phyloP scores from a whole-genome alignment of 306 rosid species.

The Gastrolobium bilobum region DNA sequence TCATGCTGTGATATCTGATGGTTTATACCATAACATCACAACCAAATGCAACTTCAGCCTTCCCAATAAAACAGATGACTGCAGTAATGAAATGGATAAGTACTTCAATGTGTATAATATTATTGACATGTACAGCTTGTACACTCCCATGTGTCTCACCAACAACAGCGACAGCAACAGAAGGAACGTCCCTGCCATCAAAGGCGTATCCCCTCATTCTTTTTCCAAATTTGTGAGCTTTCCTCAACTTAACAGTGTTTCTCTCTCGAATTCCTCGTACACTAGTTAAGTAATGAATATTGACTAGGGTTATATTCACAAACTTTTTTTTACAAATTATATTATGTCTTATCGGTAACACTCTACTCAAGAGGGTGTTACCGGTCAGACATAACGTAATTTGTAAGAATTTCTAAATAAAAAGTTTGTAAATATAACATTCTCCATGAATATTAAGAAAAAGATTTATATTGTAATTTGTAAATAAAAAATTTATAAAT shows the following conservation, averaged over 20 bases:
- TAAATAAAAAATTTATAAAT: too few relatives aligned
- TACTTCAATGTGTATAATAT: conserved; percentile 49
- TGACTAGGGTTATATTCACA: too few relatives aligned
- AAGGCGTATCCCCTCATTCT: conserved; percentile 18
- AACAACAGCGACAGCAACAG: conserved; percentile 15
- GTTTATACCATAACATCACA: conserved; percentile 51
- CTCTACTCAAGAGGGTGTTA: too few relatives aligned
- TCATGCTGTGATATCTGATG: conserved; percentile 68
- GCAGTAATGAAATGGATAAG: conserved; percentile 47
- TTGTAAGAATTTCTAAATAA: too few relatives aligned
- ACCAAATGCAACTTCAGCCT: conserved; percentile 52
- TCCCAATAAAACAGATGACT: conserved; percentile 32
- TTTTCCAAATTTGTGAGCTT: conserved; percentile 52
- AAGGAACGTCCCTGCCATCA: conserved; percentile 16
- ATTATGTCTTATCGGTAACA: not conserved
- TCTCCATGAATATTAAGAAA: too few relatives aligned
- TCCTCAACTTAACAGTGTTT: not conserved
- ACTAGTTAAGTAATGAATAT: not conserved
- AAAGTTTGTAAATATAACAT: too few relatives aligned
- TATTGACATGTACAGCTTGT: conserved; percentile 68
- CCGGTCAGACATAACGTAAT: too few relatives aligned
- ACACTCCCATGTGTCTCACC: conserved; percentile 58
- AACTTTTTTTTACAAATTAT: too few relatives aligned
- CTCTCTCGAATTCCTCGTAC: too few relatives aligned
- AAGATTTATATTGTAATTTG: too few relatives aligned